Base-by-base conservation (phyloP, 345 rosid genomes). In the Ailanthus altissimus region DNA sequence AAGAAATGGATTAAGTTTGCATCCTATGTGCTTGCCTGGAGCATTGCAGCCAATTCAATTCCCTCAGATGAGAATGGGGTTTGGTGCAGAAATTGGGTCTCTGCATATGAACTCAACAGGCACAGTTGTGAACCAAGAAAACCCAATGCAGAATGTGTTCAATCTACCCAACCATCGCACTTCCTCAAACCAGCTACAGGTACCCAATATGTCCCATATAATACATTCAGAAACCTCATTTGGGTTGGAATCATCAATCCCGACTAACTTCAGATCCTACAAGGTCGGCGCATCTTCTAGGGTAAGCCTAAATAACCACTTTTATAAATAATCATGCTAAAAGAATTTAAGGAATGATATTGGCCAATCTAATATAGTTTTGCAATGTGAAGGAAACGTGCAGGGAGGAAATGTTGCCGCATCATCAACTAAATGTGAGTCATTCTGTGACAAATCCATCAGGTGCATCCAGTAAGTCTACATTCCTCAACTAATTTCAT, bases 1-100 rank as follows among this genome's bases (percentile, higher is more conserved):
- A 91, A 90, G 91, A 77, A 94, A 92, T 74, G 98, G 97, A 75
- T 56, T 90, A 64, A 88, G 85, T 68, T 86, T 92, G 73, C 89
- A 87, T 76, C 94, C 97, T 11, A 56, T 88, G 87, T 85, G 85
- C 75, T 77, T 92, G 73, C 92, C 97, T 21, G 93, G 87, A 70
- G 61, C 78, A n/a, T 77, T 82, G 72, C 90, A 84, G 9, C 90
- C 94, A 62, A 69, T 88, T 54, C 92, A 83, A 26, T 74, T 81
- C 59, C 61, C 89, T 20, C 85, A 88, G 64, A 62, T 81, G 67
- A 82, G 84, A 76, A 77, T 45, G 16, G 76, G 77, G 45, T 70
- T 78, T 40, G 73, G 74, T 6, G 81, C 74, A 3, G 92, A 85
- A 67, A 86, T 73, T 73, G 73, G 78, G 2, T 77, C 83, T 72